These are phyloP conservation scores for Calonectria henricotiae DNA, from an alignment of 2,329 filamentous ascomycete genomes.

Conservation along the genomic window DNA sequence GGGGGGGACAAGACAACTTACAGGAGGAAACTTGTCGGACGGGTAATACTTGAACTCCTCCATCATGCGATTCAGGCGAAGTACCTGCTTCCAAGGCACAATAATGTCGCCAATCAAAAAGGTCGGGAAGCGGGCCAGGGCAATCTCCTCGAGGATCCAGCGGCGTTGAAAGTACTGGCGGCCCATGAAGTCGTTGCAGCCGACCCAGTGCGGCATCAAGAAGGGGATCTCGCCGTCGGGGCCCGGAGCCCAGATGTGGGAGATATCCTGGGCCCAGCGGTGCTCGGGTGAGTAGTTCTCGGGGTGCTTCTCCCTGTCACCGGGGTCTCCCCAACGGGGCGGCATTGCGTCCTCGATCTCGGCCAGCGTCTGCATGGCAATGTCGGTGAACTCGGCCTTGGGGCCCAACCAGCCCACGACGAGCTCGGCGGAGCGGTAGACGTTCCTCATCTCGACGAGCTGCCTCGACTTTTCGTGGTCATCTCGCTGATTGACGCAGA, in stretches of 20 bases:
- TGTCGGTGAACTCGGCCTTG: constrained; percentile 52
- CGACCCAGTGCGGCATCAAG: constrained; percentile 47
- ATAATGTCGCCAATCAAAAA: constrained; percentile 58
- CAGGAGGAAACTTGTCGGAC: constrained; percentile 53
- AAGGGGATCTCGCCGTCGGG: constrained; percentile 48
- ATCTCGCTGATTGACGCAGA: constrained; percentile 53
- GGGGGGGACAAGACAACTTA: background rate
- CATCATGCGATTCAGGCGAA: constrained; percentile 56
- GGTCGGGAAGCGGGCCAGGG: constrained; percentile 54
- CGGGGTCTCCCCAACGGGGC: constrained; percentile 55
- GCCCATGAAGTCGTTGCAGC: constrained; percentile 52
- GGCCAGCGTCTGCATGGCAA: constrained; percentile 51
- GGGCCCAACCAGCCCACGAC: constrained; percentile 57
- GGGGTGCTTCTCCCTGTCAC: constrained; percentile 55
- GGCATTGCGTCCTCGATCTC: constrained; percentile 56
- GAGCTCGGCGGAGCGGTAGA: constrained; percentile 54
- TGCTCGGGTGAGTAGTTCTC: constrained; percentile 57
- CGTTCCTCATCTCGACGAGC: constrained; percentile 51
- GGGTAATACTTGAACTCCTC: constrained; percentile 57
- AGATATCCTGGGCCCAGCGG: constrained; percentile 52
- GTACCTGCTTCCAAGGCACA: constrained; percentile 57
- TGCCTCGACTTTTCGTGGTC: constrained; percentile 52
- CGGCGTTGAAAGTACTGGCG: constrained; percentile 57
- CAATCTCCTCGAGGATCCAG: constrained; percentile 59
- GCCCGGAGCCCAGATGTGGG: constrained; percentile 46